Evolutionary conservation across 495 filamentous ascomycete species (phyloP).

Genomic region (Pseudevernia furfuracea): DNA sequence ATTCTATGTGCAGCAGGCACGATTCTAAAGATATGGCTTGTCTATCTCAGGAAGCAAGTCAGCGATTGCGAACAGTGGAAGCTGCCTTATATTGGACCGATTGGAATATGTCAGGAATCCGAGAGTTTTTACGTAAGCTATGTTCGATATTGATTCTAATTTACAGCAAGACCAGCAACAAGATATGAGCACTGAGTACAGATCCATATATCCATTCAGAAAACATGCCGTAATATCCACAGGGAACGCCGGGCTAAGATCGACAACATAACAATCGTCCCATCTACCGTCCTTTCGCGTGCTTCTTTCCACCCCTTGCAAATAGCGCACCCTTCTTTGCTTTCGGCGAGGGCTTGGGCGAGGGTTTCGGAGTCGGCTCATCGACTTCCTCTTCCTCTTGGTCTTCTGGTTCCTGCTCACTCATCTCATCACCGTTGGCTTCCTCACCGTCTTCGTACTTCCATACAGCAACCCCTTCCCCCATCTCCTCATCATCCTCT

Average conservation of each 20-base stretch:
- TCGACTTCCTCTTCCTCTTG: constrained; percentile 26
- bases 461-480: constrained; percentile 29
- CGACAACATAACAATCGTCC: not conserved
- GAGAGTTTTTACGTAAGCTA: not conserved
- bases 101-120: not conserved
- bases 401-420: constrained; percentile 25
- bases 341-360: not conserved
- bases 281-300: constrained; percentile 6
- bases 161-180: not conserved
- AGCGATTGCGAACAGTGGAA: not conserved
- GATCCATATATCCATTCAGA: constrained; percentile 8
- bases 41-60: too few relatives aligned
- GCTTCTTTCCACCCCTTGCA: constrained; percentile 6
- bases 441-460: constrained; percentile 22
- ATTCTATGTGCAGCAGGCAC: too few relatives aligned
- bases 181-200: not conserved
- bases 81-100: not conserved
- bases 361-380: constrained; percentile 24
- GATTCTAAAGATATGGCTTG: too few relatives aligned
- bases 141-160: not conserved
- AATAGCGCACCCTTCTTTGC: constrained; percentile 6
- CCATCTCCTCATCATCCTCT: constrained; percentile 52
- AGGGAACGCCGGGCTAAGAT: not conserved
- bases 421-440: constrained; percentile 17
- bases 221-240: constrained; percentile 11